These are phyloP conservation scores for Nemania sp. DNA, from an alignment of 2,329 filamentous ascomycete species.

Conservation along the genomic window DNA sequence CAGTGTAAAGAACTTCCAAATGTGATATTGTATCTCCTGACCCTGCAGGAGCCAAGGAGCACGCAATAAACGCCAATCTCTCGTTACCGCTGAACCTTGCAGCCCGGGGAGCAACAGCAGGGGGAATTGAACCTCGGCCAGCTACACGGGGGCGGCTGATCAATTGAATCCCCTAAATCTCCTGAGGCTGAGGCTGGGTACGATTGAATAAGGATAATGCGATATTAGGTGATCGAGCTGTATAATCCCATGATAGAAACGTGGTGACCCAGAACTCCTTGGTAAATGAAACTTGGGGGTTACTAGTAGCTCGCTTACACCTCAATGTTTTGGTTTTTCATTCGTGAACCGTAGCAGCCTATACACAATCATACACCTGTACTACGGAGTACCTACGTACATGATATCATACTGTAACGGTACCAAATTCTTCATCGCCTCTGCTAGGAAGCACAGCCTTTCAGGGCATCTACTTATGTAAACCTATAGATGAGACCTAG, in stretches of 20 bases:
- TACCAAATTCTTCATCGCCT: no score
- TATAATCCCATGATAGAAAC: background rate
- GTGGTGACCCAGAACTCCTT: background rate
- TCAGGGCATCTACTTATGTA: no score
- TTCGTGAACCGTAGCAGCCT: background rate
- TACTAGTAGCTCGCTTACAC: background rate
- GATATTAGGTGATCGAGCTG: background rate
- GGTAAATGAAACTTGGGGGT: background rate
- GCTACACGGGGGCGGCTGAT: background rate
- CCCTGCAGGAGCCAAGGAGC: conserved; percentile 17
- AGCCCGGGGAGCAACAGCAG: background rate
- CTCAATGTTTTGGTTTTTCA: background rate
- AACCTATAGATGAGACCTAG: no score
- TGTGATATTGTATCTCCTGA: conserved; percentile 10
- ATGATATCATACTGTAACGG: no score
- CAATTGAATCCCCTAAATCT: background rate
- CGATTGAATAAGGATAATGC: background rate
- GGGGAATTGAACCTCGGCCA: background rate
- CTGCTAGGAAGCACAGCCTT: no score
- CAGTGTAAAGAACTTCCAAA: conserved; percentile 11
- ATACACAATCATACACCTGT: background rate
- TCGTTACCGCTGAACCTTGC: conserved; percentile 6
- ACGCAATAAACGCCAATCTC: conserved; percentile 24
- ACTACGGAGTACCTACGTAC: no score
- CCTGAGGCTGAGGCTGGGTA: background rate